These are phyloP conservation scores for Tetragonia tetragonoides DNA, from an alignment of 148 eudicot genomes.

Conservation along the genomic window DNA sequence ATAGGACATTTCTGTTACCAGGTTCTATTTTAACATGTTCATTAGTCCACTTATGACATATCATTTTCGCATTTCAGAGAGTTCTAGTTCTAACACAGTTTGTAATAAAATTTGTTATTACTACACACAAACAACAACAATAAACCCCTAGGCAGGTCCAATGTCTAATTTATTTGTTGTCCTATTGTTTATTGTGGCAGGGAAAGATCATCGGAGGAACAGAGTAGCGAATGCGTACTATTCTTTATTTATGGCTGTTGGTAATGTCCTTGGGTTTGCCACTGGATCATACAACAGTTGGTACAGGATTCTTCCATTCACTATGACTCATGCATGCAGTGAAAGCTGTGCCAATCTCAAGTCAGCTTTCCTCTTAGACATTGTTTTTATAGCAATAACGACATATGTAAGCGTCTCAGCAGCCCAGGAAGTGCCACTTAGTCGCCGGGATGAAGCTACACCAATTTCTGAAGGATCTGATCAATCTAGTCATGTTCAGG, in stretches of 20 bases:
- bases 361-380: slow-evolving; percentile 59
- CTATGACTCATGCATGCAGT: slow-evolving; percentile 65
- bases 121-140: too few species aligned
- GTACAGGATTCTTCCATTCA: slow-evolving; percentile 74
- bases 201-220: slow-evolving; percentile 85
- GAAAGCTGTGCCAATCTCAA: slow-evolving; percentile 91
- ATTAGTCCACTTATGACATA: not conserved
- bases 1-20: not conserved
- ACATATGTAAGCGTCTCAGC: slow-evolving; percentile 71
- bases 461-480: slow-evolving; percentile 29
- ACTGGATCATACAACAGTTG: slow-evolving; percentile 88
- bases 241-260: slow-evolving; percentile 93
- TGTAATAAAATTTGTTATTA: too few species aligned
- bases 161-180: not conserved
- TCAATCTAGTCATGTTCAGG: slow-evolving; percentile 49
- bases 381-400: slow-evolving; percentile 56
- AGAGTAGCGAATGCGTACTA: slow-evolving; percentile 99
- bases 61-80: not conserved
- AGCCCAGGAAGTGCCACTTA: slow-evolving; percentile 65
- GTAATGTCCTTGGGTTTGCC: slow-evolving; percentile 92
- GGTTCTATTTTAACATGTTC: not conserved
- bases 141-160: too few species aligned
- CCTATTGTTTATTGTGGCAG: slow-evolving; percentile 35
- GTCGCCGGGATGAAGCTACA: slow-evolving; percentile 24
- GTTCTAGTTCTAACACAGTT: too few species aligned